Evolutionary conservation across 129 eudicot genomes (phyloP), one percentile per base, ranked within the genome.

Genomic region (Ambrosia artemisiifolia): DNA sequence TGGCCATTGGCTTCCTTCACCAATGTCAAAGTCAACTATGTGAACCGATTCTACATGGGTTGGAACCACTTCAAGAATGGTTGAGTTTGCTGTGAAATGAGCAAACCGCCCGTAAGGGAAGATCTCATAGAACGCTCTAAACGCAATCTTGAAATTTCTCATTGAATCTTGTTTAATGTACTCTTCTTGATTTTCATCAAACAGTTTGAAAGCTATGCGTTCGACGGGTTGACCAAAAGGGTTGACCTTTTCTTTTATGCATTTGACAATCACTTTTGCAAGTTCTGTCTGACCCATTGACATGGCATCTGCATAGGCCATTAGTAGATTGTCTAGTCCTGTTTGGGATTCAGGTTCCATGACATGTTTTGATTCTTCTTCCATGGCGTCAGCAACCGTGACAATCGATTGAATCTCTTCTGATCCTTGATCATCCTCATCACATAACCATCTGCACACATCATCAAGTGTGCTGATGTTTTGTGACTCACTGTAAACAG

Each of bases 1-100:
- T 36, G 92, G 79, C 96, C 91, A 89, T 55, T 89, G 96, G 49
- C 71, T 71, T 65, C 87, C 89, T 60, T 82, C 76, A 60, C 87
- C 78, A 8, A 84, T 33, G 32, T 89, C 89, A 38, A 83, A 89
- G 63, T 89, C 96, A 38, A 86, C 70, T 28, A 86, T 71, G 54
- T 79, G 83, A 20, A 86, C 24, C 0, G 43, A 55, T 18, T 73
- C 79, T 4, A 48, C 76, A 60, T 84, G 74, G 42, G 59, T 20
- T 7, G 84, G 86, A 48, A 86, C 46, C 14, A 81, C 78, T 80
- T 89, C 84, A 18, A 86, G 75, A 32, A 89, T 86, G 20, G 89
- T 80, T 5, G 81, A 70, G 63, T 82, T 84, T 2, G 92, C 96
- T 40, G 86, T 70, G 72, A 81, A 86, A 73, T 89, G 96, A 47